Evolutionary conservation across 352 stramenopile species (phyloP).

Genomic region (Globisporangium orthogonon): DNA sequence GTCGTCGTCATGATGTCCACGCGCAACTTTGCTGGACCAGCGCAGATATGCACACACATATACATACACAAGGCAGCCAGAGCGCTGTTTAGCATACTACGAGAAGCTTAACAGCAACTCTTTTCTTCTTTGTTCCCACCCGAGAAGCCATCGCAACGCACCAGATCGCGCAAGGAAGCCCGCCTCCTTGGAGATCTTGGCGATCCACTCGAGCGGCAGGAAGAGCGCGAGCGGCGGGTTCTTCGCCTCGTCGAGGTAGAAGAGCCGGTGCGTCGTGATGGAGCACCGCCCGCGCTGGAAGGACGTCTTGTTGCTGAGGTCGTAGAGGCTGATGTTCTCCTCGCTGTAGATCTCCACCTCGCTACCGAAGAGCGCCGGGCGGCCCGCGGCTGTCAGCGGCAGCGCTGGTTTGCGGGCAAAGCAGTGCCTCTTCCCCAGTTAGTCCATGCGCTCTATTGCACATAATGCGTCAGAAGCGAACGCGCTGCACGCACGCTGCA

Average conservation of each 20-base stretch:
- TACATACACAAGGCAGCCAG: too few relatives aligned
- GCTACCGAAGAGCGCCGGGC: slow-evolving; percentile 63
- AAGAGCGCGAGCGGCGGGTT: slow-evolving; percentile 54
- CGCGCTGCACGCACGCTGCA: neutral
- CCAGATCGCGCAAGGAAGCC: slow-evolving; percentile 75
- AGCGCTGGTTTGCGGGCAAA: slow-evolving; percentile 28
- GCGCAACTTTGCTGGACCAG: slow-evolving; percentile 55
- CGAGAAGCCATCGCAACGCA: neutral
- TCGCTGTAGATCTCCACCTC: slow-evolving; percentile 88
- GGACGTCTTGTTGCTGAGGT: slow-evolving; percentile 69
- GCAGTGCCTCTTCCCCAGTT: neutral
- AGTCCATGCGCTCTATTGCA: neutral
- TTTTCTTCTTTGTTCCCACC: too few relatives aligned
- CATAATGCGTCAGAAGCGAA: neutral
- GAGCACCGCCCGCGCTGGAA: slow-evolving; percentile 66
- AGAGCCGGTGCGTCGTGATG: slow-evolving; percentile 79
- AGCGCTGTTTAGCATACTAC: too few relatives aligned
- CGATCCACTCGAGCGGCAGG: slow-evolving; percentile 68
- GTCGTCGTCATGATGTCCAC: slow-evolving; percentile 48
- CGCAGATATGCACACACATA: neutral
- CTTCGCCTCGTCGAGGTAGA: slow-evolving; percentile 67
- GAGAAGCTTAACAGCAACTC: too few relatives aligned
- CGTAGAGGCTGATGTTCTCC: slow-evolving; percentile 79
- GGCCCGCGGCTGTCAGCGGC: slow-evolving; percentile 57
- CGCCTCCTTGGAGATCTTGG: slow-evolving; percentile 64